These are phyloP conservation scores for Paraconiothyrium brasiliense DNA, from an alignment of 2,329 filamentous ascomycete species.

Conservation along the genomic window DNA sequence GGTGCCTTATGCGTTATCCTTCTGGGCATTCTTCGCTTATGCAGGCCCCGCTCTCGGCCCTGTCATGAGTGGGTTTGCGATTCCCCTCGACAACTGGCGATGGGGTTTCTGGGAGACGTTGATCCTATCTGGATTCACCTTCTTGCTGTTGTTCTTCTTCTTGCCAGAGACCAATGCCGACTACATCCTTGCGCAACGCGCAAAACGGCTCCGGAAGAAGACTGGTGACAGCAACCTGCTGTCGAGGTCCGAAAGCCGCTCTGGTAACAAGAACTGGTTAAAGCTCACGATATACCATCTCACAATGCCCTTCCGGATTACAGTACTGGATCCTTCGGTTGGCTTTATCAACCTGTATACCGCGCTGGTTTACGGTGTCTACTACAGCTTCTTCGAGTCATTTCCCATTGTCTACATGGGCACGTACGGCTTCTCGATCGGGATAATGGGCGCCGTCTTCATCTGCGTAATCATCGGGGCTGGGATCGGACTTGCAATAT, in stretches of 20 bases:
- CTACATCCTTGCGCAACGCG: constrained; percentile 37
- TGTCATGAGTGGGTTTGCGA: constrained; percentile 33
- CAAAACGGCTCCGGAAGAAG: constrained; percentile 28
- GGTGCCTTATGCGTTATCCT: constrained; percentile 46
- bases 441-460: constrained; percentile 20
- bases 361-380: constrained; percentile 29
- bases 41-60: constrained; percentile 38
- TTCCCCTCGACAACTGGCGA: constrained; percentile 31
- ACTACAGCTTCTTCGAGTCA: constrained; percentile 26
- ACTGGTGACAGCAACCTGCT: constrained; percentile 55
- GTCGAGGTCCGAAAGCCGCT: constrained; percentile 37
- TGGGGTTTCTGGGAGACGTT: constrained; percentile 39
- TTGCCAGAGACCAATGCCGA: constrained; percentile 35
- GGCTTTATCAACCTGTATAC: constrained; percentile 29
- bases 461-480: constrained; percentile 16
- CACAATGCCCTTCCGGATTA: constrained; percentile 55
- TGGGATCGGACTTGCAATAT: constrained; percentile 8
- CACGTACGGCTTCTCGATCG: constrained; percentile 22
- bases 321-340: constrained; percentile 50
- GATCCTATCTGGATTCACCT: constrained; percentile 32
- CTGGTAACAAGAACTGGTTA: constrained; percentile 60
- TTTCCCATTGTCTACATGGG: constrained; percentile 24
- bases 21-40: constrained; percentile 47
- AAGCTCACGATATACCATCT: constrained; percentile 11
- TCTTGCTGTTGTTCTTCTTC: constrained; percentile 32